Conservation (phyloP, 495 filamentous ascomycete species). For the Talaromyces stipitatus region DNA sequence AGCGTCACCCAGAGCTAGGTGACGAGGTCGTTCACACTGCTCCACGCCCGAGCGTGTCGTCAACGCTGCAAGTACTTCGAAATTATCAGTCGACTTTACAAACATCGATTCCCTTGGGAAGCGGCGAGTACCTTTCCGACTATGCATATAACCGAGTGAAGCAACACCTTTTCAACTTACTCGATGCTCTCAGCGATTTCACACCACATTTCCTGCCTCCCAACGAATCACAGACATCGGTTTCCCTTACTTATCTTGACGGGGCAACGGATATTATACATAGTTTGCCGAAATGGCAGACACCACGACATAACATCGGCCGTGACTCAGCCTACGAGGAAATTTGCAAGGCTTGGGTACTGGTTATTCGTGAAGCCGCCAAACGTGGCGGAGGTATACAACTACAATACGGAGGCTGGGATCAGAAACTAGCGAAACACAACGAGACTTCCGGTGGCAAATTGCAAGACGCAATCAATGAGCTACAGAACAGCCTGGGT, state of each 20-base stretch:
- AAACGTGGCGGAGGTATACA: constrained; percentile 88
- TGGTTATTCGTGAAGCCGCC: constrained; percentile 85
- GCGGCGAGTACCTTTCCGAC: constrained; percentile 72
- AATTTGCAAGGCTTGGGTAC: constrained; percentile 84
- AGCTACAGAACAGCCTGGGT: constrained; percentile 63
- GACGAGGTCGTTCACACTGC: constrained; percentile 79
- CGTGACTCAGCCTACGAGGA: constrained; percentile 95
- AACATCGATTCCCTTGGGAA: constrained; percentile 84
- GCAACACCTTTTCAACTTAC: constrained; percentile 67
- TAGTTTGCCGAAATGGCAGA: constrained; percentile 78
- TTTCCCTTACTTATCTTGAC: constrained; percentile 80
- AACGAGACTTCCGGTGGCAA: constrained; percentile 80
- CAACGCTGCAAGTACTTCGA: constrained; percentile 68
- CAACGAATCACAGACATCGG: constrained; percentile 68
- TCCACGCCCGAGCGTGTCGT: constrained; percentile 73
- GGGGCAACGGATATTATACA: constrained; percentile 86
- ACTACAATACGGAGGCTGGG: constrained; percentile 89
- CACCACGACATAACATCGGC: constrained; percentile 76
- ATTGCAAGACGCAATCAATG: constrained; percentile 71
- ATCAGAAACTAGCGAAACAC: constrained; percentile 79
- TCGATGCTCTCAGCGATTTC: constrained; percentile 88
- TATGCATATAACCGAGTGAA: constrained; percentile 93
- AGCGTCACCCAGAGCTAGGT: constrained; percentile 68
- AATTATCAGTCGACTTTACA: constrained; percentile 73
- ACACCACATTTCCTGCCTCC: constrained; percentile 93